Conservation (phyloP, 345 rosid species). For the Arabidopsis arenosa region DNA sequence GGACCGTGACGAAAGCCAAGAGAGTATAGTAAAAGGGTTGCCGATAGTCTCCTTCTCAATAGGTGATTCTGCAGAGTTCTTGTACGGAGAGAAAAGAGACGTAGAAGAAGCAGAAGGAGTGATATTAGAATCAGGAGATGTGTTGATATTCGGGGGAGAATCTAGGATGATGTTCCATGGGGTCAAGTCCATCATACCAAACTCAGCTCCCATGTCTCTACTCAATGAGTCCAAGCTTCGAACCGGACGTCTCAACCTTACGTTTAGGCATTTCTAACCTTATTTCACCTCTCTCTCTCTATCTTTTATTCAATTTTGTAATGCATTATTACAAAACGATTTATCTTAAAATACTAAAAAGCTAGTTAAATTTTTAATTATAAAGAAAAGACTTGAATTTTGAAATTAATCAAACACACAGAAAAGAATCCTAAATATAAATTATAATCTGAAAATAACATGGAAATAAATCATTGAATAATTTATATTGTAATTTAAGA, state of each 20-base stretch:
- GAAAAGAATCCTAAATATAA: too few relatives aligned
- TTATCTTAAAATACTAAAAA: too few relatives aligned
- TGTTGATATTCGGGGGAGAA: slow-evolving; percentile 65
- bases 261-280: slow-evolving; percentile 52
- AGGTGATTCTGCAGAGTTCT: slow-evolving; percentile 66
- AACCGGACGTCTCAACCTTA: slow-evolving; percentile 70
- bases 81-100: slow-evolving; percentile 53
- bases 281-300: too few relatives aligned
- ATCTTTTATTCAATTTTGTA: too few relatives aligned
- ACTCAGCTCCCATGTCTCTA: slow-evolving; percentile 53
- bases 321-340: too few relatives aligned
- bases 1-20: slow-evolving; percentile 67
- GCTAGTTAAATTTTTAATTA: too few relatives aligned
- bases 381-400: too few relatives aligned
- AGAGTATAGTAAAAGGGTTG: slow-evolving; percentile 51
- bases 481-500: too few relatives aligned
- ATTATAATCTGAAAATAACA: too few relatives aligned
- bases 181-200: slow-evolving; percentile 48
- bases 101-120: slow-evolving; percentile 47
- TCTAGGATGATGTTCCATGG: slow-evolving; percentile 69
- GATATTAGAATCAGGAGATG: slow-evolving; percentile 60
- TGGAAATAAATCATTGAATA: too few relatives aligned
- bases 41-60: slow-evolving; percentile 64
- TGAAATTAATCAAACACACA: too few relatives aligned
- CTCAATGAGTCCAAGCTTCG: slow-evolving; percentile 48